Conservation (phyloP, 2,329 filamentous ascomycete species). For the Fusarium sp. region DNA sequence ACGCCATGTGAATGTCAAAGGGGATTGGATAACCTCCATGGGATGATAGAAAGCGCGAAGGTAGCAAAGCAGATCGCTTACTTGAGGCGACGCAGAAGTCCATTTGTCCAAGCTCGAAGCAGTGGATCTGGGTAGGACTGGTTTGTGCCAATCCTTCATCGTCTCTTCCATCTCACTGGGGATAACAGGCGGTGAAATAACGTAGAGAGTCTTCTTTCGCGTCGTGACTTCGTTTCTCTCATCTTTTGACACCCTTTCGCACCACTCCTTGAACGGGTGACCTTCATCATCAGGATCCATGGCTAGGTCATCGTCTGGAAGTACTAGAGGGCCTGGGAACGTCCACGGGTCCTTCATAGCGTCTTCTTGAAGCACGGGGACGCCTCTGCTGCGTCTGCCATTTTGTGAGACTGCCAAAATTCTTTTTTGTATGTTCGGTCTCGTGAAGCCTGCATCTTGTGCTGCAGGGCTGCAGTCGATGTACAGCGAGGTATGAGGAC, state of each 20-base stretch:
- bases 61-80: constrained; percentile 54
- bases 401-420: constrained; percentile 26
- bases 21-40: constrained; percentile 62
- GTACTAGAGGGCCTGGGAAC: constrained; percentile 70
- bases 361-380: constrained; percentile 25
- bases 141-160: constrained; percentile 60
- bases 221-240: constrained; percentile 64
- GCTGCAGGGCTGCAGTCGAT: constrained; percentile 33
- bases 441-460: constrained; percentile 24
- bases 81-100: constrained; percentile 41
- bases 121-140: constrained; percentile 32
- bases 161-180: constrained; percentile 49
- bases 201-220: constrained; percentile 65
- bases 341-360: constrained; percentile 43
- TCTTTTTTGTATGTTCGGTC: constrained; percentile 20
- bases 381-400: constrained; percentile 43
- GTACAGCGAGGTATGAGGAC: constrained; percentile 2
- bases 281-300: constrained; percentile 63
- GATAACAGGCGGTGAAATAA: constrained; percentile 62
- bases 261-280: constrained; percentile 68
- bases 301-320: constrained; percentile 71
- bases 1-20: constrained; percentile 59
- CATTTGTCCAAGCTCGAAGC: constrained; percentile 10
- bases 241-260: constrained; percentile 47
- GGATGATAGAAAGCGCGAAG: constrained; percentile 65